Evolutionary conservation across 2,329 filamentous ascomycete genomes (phyloP).

Genomic region (Talaromyces pinophilus): DNA sequence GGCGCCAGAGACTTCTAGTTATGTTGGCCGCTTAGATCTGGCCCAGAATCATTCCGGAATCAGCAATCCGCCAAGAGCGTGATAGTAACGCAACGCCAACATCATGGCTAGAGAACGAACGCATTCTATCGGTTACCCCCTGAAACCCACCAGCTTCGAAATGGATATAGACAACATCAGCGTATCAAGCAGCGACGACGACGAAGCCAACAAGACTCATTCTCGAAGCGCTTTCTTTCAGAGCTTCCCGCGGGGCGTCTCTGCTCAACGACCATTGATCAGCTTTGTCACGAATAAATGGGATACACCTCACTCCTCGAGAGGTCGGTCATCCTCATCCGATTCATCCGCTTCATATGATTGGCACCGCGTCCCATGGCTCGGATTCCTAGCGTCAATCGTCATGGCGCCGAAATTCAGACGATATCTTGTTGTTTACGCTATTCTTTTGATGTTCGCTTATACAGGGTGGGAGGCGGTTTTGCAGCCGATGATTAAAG

Average conservation of each 20-base stretch:
- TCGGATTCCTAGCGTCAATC: constrained; percentile 35
- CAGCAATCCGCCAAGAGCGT: constrained; percentile 6
- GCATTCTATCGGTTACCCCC: neutral
- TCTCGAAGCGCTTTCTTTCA: constrained; percentile 18
- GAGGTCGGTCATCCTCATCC: constrained; percentile 5
- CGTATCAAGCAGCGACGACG: constrained; percentile 27
- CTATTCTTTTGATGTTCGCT: constrained; percentile 35
- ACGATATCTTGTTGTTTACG: constrained; percentile 41
- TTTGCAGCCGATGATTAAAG: constrained; percentile 35
- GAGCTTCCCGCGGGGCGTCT: constrained; percentile 18
- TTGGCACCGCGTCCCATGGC: neutral
- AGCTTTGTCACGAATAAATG: constrained; percentile 44
- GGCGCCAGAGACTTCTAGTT: neutral
- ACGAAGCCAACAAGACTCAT: neutral
- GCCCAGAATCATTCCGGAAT: constrained; percentile 5
- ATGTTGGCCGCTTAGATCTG: constrained; percentile 5
- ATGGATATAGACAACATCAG: constrained; percentile 33
- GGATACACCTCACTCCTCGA: constrained; percentile 28
- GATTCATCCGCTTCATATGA: constrained; percentile 8
- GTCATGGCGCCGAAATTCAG: constrained; percentile 45
- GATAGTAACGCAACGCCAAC: neutral
- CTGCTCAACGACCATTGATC: constrained; percentile 36
- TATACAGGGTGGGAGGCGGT: constrained; percentile 39
- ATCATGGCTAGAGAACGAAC: constrained; percentile 18
- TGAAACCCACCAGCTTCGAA: constrained; percentile 1